Base-by-base conservation (phyloP, 2,329 filamentous ascomycete genomes). In the Beauveria brongniartii region DNA sequence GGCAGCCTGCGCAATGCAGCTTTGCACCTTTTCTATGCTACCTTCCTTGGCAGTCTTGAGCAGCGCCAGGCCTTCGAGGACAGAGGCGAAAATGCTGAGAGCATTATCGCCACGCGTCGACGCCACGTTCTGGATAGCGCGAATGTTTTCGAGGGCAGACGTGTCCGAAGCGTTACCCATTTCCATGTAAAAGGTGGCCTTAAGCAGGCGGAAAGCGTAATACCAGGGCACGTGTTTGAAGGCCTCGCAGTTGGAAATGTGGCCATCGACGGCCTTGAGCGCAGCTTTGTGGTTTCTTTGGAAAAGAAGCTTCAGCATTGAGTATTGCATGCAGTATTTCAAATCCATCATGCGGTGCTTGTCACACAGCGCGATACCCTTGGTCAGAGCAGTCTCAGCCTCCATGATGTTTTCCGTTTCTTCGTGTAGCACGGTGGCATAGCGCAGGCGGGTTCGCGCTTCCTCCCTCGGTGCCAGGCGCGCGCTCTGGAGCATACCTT, bases 341-440 rank as follows among this genome's bases (percentile, higher is more conserved):
- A 92, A 73, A 66, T 92, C 89, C 28, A 73, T 68, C 62, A 77
- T 64, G 9, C 75, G 73, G 60, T 77, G 72, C 71, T 86, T 84
- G 63, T 88, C 86, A 66, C 86, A 90, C 2, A 89, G 75, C 2
- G 83, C 81, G 59, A 90, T 86, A 7, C 88, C 88, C 72, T 90
- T 90, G 46, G 82, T 87, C 61, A 93, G 72, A 3, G 86, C 79
- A 14, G 85, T 88, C 71, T 92, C 89, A 1, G 88, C 87, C 66
- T 90, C 85, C 75, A 85, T 85, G 12, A 85, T 76, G 64, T 92
- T 92, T 40, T 90, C 87, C 2, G 89, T 92, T 73, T 93, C 90
- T 64, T 91, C 86, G 43, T 85, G 81, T 26, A 93, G 72, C 7
- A 92, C 75, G 40, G 82, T 84, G 1, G 89, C 89, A 72, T 92